A percentile compares a stretch with the other conserved stretches of the same genome.
These are phyloP conservation scores for Gentiana dahurica DNA, from an alignment of 257 asterid genomes.

Conservation along the genomic window DNA sequence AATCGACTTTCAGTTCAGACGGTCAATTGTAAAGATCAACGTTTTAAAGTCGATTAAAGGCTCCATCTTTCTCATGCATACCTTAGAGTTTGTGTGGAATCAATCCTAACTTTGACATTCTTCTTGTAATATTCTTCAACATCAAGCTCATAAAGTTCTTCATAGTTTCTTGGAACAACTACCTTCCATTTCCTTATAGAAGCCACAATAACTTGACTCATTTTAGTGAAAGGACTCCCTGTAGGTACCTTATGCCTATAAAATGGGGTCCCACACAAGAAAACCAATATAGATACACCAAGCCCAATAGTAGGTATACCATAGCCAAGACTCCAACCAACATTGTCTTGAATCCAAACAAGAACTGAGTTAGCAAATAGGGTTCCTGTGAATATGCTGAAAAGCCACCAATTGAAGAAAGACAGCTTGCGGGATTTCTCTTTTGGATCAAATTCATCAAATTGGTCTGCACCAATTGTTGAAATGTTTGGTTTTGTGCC, in stretches of 20 bases:
- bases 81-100: constrained; percentile 65
- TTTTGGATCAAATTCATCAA: constrained; percentile 68
- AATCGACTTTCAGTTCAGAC: neutral
- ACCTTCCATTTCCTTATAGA: constrained; percentile 49
- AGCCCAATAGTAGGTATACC: constrained; percentile 77
- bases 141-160: constrained; percentile 56
- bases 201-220: constrained; percentile 67
- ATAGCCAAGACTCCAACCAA: constrained; percentile 79
- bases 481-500: constrained; percentile 90
- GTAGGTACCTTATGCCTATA: constrained; percentile 71
- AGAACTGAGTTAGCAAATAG: constrained; percentile 72
- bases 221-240: constrained; percentile 81
- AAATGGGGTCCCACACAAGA: constrained; percentile 57
- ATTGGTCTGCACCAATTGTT: constrained; percentile 90
- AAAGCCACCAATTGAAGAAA: constrained; percentile 97
- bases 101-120: constrained; percentile 48
- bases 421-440: constrained; percentile 80
- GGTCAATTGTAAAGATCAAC: neutral
- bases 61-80: constrained; percentile 13
- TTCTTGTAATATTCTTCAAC: constrained; percentile 27
- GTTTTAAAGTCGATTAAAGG: neutral
- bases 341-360: constrained; percentile 80
- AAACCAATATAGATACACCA: constrained; percentile 43
- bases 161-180: constrained; percentile 43
- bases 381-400: constrained; percentile 72